These are phyloP conservation scores for Cercospora zeae-maydis DNA, from an alignment of 2,329 filamentous ascomycete species.

Conservation along the genomic window DNA sequence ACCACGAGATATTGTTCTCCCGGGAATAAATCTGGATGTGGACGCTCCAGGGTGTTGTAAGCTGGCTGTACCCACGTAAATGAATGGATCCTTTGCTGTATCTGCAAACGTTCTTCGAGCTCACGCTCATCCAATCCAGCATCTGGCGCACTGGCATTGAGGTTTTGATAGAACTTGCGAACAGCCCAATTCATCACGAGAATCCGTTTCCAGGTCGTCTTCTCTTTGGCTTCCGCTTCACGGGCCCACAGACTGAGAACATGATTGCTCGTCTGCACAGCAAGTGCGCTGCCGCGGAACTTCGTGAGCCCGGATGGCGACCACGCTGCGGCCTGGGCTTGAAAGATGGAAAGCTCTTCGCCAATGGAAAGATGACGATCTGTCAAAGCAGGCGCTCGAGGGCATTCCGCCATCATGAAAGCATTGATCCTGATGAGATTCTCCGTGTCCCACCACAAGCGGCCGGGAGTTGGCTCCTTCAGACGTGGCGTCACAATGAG, in stretches of 20 bases:
- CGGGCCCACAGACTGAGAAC: conserved; percentile 56
- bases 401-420: conserved; percentile 51
- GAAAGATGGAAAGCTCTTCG: conserved; percentile 55
- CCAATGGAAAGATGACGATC: conserved; percentile 53
- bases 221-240: conserved; percentile 40
- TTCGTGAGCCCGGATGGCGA: conserved; percentile 55
- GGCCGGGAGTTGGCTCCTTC: conserved; percentile 19
- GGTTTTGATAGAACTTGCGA: conserved; percentile 38
- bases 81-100: conserved; percentile 40
- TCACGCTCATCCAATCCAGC: conserved; percentile 23
- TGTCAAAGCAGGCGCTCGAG: conserved; percentile 45
- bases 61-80: conserved; percentile 41
- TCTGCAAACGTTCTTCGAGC: conserved; percentile 23
- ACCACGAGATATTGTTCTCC: conserved; percentile 37
- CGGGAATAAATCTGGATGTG: conserved; percentile 5
- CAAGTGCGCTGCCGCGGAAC: conserved; percentile 53
- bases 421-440: conserved; percentile 47
- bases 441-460: conserved; percentile 20
- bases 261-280: conserved; percentile 55
- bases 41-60: conserved; percentile 15
- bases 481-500: conserved; percentile 45
- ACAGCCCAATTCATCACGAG: conserved; percentile 53
- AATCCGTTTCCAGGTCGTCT: conserved; percentile 51
- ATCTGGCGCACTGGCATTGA: conserved; percentile 6
- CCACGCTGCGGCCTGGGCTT: conserved; percentile 52